Conservation (phyloP, 306 rosid species). For the Vigna trinervia region DNA sequence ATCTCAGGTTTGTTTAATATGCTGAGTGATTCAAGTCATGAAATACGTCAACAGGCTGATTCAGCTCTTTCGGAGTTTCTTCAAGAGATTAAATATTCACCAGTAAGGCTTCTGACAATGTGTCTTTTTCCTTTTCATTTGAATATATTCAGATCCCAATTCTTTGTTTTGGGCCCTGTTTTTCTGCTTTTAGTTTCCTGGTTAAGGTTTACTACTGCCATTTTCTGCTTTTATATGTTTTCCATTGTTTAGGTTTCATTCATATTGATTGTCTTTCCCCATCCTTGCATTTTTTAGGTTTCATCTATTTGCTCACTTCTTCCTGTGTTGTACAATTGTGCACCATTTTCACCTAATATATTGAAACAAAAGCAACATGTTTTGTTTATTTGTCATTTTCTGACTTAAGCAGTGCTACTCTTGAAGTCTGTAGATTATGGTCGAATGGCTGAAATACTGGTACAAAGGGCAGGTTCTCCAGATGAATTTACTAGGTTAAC, state of each 20-base stretch:
- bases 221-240: constrained; percentile 31
- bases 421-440: constrained; percentile 99
- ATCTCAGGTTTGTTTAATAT: constrained; percentile 92
- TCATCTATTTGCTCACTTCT: too few relatives aligned
- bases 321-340: constrained; percentile 25
- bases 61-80: constrained; percentile 99
- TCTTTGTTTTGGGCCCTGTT: constrained; percentile 34
- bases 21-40: constrained; percentile 97
- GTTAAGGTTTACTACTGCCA: constrained; percentile 29
- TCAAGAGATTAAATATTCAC: constrained; percentile 95
- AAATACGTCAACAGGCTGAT: constrained; percentile 98
- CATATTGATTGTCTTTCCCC: too few relatives aligned
- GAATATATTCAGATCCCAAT: constrained; percentile 10
- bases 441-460: constrained; percentile 97
- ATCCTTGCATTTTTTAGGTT: neutral
- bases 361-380: constrained; percentile 52
- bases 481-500: constrained; percentile 97
- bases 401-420: constrained; percentile 99
- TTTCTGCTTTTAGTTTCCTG: neutral
- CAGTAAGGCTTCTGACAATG: constrained; percentile 74
- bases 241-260: neutral
- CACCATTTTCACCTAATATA: constrained; percentile 42
- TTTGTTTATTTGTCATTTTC: constrained; percentile 89
- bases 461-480: constrained; percentile 81
- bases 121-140: constrained; percentile 20